A percentile compares a stretch with the other conserved stretches of the same genome.
These are phyloP conservation scores for Zanthoxylum bungeanum DNA, from an alignment of 345 rosid species.

Conservation along the genomic window DNA sequence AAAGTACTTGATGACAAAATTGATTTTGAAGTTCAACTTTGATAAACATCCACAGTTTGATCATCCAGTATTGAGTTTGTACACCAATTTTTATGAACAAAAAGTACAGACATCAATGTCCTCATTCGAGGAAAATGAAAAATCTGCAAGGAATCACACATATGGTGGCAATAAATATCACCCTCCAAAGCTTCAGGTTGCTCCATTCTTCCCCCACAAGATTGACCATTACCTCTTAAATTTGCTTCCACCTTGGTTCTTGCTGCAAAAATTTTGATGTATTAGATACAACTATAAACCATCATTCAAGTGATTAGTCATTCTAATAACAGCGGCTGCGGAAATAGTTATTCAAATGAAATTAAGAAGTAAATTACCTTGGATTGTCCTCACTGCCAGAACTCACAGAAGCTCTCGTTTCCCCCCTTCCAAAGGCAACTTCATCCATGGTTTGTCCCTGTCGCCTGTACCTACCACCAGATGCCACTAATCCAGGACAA, in stretches of 20 bases:
- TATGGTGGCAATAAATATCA: neutral
- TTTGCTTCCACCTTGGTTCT: constrained; percentile 29
- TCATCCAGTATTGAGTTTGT: neutral
- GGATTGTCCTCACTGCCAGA: constrained; percentile 23
- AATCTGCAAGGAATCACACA: neutral
- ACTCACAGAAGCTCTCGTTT: constrained; percentile 14
- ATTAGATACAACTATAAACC: neutral
- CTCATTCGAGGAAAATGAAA: neutral
- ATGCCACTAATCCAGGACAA: constrained; percentile 80
- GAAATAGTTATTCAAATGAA: neutral
- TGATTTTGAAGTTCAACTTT: neutral
- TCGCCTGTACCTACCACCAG: constrained; percentile 79
- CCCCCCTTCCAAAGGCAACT: constrained; percentile 61
- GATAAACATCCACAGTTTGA: neutral
- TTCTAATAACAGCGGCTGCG: neutral
- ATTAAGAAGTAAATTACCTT: constrained; percentile 28
- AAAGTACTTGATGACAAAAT: no score
- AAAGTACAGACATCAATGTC: neutral
- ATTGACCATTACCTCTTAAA: constrained; percentile 23
- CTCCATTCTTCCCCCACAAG: neutral
- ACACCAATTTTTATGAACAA: neutral
- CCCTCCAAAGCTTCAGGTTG: neutral
- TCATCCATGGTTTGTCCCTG: constrained; percentile 95
- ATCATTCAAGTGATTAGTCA: neutral
- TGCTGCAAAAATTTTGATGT: constrained; percentile 26